Percentiles rank a stretch among this genome's conserved stretches.
These are phyloP conservation scores for Penicillium capsulatum DNA, from an alignment of 2,329 filamentous ascomycete genomes.

Conservation along the genomic window DNA sequence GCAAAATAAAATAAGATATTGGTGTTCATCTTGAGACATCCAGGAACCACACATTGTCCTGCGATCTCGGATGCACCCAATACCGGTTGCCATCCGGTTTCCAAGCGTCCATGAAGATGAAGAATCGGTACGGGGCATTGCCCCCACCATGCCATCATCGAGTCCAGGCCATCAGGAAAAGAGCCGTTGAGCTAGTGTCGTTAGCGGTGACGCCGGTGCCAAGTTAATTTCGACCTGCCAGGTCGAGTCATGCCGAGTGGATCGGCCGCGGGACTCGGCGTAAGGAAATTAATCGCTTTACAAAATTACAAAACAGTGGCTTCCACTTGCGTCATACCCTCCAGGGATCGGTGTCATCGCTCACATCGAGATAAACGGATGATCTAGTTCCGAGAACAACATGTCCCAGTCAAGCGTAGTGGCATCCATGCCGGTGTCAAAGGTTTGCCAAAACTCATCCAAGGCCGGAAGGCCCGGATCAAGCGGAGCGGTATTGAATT, in stretches of 20 bases:
- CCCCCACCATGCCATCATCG: no score
- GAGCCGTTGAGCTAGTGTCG: slow-evolving; percentile 4
- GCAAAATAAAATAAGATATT: neutral
- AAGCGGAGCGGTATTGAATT: neutral
- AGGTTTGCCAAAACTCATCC: slow-evolving; percentile 21
- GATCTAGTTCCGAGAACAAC: slow-evolving; percentile 18
- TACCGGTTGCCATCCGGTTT: neutral
- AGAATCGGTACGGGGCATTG: no score
- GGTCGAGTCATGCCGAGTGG: slow-evolving; percentile 10
- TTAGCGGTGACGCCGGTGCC: slow-evolving; percentile 5
- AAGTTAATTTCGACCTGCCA: slow-evolving; percentile 5
- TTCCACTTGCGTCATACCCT: slow-evolving; percentile 6
- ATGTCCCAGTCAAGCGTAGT: slow-evolving; percentile 17
- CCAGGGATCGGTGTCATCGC: neutral
- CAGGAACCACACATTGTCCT: slow-evolving; percentile 3
- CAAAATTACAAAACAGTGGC: no score
- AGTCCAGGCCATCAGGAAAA: neutral
- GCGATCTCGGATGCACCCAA: neutral
- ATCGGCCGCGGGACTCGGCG: no score
- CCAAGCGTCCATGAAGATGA: no score
- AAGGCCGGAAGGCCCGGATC: slow-evolving; percentile 13
- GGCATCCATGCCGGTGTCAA: slow-evolving; percentile 16
- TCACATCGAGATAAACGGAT: slow-evolving; percentile 12
- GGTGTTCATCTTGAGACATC: slow-evolving; percentile 37
- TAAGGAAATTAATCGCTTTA: no score